These are phyloP conservation scores for Leccinum sublutescens DNA, from an alignment of 768 basidiomycete species.

Conservation along the genomic window DNA sequence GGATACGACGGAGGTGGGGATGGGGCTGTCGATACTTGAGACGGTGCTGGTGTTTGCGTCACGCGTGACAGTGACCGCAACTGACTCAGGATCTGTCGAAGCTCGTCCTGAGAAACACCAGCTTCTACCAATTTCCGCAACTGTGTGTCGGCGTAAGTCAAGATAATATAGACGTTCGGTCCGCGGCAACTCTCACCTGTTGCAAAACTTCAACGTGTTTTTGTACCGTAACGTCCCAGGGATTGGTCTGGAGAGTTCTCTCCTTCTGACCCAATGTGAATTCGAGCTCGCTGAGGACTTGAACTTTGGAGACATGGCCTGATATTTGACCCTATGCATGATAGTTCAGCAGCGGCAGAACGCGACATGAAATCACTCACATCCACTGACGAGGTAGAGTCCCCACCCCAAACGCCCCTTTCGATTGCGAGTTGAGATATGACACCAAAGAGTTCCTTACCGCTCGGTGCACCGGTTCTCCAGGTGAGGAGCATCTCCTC, in stretches of 20 bases:
- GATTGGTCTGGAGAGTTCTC: slow-evolving; percentile 65
- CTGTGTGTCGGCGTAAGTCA: slow-evolving; percentile 35
- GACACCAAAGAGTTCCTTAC: slow-evolving; percentile 82
- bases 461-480: slow-evolving; percentile 80
- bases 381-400: slow-evolving; percentile 36
- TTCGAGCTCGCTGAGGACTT: slow-evolving; percentile 82
- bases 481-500: slow-evolving; percentile 97
- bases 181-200: slow-evolving; percentile 54
- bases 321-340: slow-evolving; percentile 36
- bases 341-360: neutral
- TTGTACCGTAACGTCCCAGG: slow-evolving; percentile 64
- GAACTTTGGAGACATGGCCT: slow-evolving; percentile 62
- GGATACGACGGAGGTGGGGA: slow-evolving; percentile 23
- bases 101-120: slow-evolving; percentile 77
- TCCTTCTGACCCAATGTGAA: slow-evolving; percentile 82
- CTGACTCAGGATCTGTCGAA: slow-evolving; percentile 72
- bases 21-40: slow-evolving; percentile 33
- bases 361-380: slow-evolving; percentile 34
- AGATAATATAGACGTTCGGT: neutral
- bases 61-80: slow-evolving; percentile 61
- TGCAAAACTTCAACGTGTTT: slow-evolving; percentile 77
- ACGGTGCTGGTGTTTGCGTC: slow-evolving; percentile 33
- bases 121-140: slow-evolving; percentile 71
- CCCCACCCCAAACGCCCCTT: slow-evolving; percentile 73
- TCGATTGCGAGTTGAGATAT: slow-evolving; percentile 83